Conservation (phyloP, 2,329 filamentous ascomycete species). For the Fusarium papillatum region DNA sequence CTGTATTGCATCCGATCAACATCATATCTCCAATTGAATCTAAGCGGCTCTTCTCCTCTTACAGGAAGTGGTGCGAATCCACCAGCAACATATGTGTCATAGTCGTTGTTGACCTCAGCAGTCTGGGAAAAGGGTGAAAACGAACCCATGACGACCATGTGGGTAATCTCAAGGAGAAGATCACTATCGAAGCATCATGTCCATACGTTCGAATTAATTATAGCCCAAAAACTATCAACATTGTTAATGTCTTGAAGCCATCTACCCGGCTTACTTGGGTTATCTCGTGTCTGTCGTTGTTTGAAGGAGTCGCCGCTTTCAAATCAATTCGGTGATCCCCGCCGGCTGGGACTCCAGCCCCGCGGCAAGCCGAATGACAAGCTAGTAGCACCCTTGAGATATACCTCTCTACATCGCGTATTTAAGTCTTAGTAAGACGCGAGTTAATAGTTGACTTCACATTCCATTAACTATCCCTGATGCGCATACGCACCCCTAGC, state of each 20-base stretch:
- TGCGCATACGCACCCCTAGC: background rate
- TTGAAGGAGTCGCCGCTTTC: background rate
- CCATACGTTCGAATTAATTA: no score
- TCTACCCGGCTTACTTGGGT: background rate
- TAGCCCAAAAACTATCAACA: no score
- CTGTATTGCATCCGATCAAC: background rate
- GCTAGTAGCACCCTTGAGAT: background rate
- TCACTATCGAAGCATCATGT: background rate
- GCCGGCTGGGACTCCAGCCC: background rate
- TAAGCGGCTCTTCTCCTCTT: background rate
- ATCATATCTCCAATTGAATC: background rate
- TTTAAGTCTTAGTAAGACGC: background rate
- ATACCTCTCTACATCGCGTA: background rate
- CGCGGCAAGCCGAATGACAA: background rate
- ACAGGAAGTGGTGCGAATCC: background rate
- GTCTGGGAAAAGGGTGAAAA: background rate
- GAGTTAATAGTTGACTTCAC: background rate
- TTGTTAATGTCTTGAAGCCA: background rate
- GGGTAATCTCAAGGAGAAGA: background rate
- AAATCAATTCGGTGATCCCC: background rate
- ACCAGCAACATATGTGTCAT: background rate
- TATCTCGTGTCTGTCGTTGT: background rate
- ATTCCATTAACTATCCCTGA: background rate
- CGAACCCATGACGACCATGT: background rate
- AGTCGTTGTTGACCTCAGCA: background rate